Base-by-base conservation (phyloP, 306 rosid genomes). In the Bauhinia variegata region DNA sequence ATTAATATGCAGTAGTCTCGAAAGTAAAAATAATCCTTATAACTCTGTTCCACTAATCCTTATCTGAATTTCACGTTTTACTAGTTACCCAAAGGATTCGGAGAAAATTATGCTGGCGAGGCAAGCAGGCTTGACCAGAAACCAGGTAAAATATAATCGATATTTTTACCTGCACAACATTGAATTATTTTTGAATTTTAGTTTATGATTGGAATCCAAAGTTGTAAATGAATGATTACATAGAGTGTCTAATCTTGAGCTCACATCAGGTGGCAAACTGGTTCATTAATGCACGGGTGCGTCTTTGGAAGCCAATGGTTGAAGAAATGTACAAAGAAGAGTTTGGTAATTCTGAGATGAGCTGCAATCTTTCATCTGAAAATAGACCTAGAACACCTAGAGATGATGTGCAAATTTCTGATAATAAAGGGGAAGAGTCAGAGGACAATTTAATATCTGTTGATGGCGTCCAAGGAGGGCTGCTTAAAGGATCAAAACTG, bases 251-350 rank as follows among this genome's bases (percentile, higher is more conserved):
- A 36, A 36, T 36, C 9, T 36, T 36, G 6, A 39, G 12, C 58
- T 16, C 23, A 15, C 53, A 69, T 63, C 74, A 93, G 97, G 98
- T 93, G 34, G 97, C 98, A 37, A 93, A 93, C 74, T 93, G 98
- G 98, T 93, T 93, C 70, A 93, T 93, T 37, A 93, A 93, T 60
- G 98, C 97, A 0, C 78, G 98, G 72, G 97, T 93, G 48, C 91
- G 97, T 13, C 98, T 93, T 48, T 93, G 98, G 98, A 93, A 93
- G 82, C 98, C 98, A 31, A 93, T 93, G 98, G 91, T 93, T 50
- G 98, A 93, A 76, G 98, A 93, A 74, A 93, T 93, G 84, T 86
- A 93, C 85, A 93, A 93, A 82, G 97, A 93, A 79, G 97, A 93
- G 55, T 88, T 93, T 42, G 90, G 89, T 55, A 96, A 88, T 49